Percentiles rank a stretch among this genome's conserved stretches.
phyloP scores from a whole-genome alignment of 306 rosid genomes.

The Ziziphus jujuba region DNA sequence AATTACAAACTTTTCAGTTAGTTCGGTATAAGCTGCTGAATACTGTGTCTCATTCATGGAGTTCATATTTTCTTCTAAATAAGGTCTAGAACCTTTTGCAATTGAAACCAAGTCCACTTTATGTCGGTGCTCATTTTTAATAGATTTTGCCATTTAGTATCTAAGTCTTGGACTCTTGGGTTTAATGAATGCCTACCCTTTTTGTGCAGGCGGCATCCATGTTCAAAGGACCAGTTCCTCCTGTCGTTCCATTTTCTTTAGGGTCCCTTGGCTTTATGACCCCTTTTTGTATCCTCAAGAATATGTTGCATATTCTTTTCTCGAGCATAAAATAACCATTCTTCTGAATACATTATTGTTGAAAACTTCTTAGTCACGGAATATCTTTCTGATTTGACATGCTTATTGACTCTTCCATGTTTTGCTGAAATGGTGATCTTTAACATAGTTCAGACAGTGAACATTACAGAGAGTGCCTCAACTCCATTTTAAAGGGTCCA shows the following conservation, averaged over 20 bases:
- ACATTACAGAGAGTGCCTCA: conserved; percentile 70
- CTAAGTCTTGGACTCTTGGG: neutral
- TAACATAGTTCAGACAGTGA: conserved; percentile 84
- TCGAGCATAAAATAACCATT: neutral
- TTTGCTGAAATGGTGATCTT: conserved; percentile 39
- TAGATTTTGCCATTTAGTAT: conserved; percentile 11
- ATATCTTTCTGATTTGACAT: neutral
- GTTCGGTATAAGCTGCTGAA: no score
- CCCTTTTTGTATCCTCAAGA: conserved; percentile 86
- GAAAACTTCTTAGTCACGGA: neutral
- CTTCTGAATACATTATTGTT: neutral
- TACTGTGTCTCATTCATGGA: no score
- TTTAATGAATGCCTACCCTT: conserved; percentile 16
- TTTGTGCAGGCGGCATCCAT: conserved; percentile 90
- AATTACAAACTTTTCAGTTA: no score
- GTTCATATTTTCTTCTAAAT: neutral
- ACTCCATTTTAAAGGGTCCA: conserved; percentile 82
- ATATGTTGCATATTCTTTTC: neutral
- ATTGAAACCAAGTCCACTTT: neutral
- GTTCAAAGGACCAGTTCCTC: conserved; percentile 99
- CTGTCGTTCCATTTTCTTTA: conserved; percentile 87
- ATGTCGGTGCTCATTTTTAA: neutral
- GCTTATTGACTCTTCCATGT: conserved; percentile 9
- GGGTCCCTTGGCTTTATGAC: conserved; percentile 99
- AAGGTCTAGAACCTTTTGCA: neutral